Evolutionary conservation across 2,329 filamentous ascomycete genomes (phyloP), one percentile per base, ranked within the genome.

Genomic region (Aspergillus melleus): DNA sequence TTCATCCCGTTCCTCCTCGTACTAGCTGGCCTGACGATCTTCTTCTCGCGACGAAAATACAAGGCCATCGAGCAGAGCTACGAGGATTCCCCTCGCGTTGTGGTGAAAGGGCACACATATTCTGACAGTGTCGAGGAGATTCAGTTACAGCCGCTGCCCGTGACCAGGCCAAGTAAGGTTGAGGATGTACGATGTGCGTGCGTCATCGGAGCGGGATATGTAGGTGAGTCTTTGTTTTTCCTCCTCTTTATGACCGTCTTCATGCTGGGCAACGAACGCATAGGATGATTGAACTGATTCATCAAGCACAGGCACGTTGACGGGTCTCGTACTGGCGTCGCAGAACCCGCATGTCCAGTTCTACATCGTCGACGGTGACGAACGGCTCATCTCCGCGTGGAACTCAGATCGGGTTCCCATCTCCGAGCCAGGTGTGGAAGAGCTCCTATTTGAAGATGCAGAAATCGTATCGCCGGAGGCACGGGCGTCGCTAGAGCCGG

Each of bases 321-420:
- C 68, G 1, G 70, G 62, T 8, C 59, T 69, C 4, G 59, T 71
- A 2, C 63, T 72, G 14, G 70, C 70, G 2, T 62, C 63, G 3
- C 64, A 66, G n/a, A 72, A 71, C 32, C 68, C 69, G 1, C 61
- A 65, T 3, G 61, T 72, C 4, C 64, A 66, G 49, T 69, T 72
- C 47, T 64, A 60, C n/a, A 63, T 72, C 1, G 68, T 68, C 12
- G 70, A 72, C 52, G 58, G 59, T 5, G 65, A 72, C 50, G 58
- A 62, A 20, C 56, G 61, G 9, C 61, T 66, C 11, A 70, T 72
- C 36, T 52, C 59, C 5, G 60, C 64, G 14, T 72, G 70, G 70
- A 71, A 71, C 47, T 72, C 70, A 0, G 61, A 68, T 54, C 61
- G 59, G 22, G 57, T 65, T 29, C 70, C 69, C 0, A 58, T 71